Percentiles rank a stretch among this genome's conserved stretches.
Conservation (phyloP, 306 rosid species). For the Prunus padus region DNA sequence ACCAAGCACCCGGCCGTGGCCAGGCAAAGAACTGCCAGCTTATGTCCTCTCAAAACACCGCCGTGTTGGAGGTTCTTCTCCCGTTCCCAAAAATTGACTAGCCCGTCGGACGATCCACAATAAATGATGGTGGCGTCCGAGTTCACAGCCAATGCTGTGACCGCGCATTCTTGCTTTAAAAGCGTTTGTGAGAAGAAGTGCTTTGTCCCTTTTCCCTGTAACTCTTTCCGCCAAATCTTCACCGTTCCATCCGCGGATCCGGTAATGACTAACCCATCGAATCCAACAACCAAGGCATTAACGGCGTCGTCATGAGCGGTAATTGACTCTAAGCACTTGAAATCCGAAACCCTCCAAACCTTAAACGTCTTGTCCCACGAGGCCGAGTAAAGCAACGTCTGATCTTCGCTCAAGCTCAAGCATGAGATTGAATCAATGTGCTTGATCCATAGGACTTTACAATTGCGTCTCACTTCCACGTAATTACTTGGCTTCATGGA, state of each 20-base stretch:
- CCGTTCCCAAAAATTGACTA: constrained; percentile 64
- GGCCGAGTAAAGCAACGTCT: constrained; percentile 59
- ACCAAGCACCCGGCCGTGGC: constrained; percentile 55
- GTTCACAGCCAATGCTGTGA: constrained; percentile 61
- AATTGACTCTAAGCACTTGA: constrained; percentile 79
- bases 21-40: constrained; percentile 71
- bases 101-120: constrained; percentile 75
- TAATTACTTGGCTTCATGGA: constrained; percentile 76
- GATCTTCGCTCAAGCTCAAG: constrained; percentile 65
- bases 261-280: constrained; percentile 64
- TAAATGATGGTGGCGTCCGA: constrained; percentile 42
- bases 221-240: constrained; percentile 77
- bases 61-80: constrained; percentile 44
- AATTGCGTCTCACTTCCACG: constrained; percentile 55
- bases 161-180: constrained; percentile 72
- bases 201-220: constrained; percentile 78
- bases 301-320: constrained; percentile 86
- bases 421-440: constrained; percentile 82
- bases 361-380: constrained; percentile 94
- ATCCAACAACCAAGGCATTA: constrained; percentile 55
- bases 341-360: constrained; percentile 68
- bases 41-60: constrained; percentile 65
- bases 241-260: constrained; percentile 88
- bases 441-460: constrained; percentile 64
- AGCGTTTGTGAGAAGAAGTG: constrained; percentile 76